Evolutionary conservation across 306 rosid species (phyloP).

Genomic region (Cucurbita ficifolia): DNA sequence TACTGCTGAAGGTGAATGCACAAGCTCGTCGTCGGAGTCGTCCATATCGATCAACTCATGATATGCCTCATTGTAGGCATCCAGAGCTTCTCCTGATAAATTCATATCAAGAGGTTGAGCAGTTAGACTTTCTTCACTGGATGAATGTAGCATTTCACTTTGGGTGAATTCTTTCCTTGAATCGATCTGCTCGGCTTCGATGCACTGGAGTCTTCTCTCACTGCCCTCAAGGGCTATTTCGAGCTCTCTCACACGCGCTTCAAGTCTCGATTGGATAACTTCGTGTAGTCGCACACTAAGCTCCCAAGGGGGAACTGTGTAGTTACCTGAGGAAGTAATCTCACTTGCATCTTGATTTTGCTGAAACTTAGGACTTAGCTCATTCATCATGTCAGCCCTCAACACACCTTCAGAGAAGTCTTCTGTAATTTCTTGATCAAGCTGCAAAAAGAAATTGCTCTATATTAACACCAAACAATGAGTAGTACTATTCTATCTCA

Average conservation of each 20-base stretch:
- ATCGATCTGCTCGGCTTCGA: slow-evolving; percentile 23
- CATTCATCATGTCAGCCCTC: slow-evolving; percentile 24
- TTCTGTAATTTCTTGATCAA: slow-evolving; percentile 41
- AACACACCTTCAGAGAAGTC: slow-evolving; percentile 56
- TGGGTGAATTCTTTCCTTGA: slow-evolving; percentile 15
- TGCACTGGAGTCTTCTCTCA: slow-evolving; percentile 20
- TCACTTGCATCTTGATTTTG: slow-evolving; percentile 20
- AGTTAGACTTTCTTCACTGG: slow-evolving; percentile 10
- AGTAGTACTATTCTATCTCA: not conserved
- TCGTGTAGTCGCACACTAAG: slow-evolving; percentile 57
- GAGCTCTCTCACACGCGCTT: slow-evolving; percentile 57
- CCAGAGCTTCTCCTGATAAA: slow-evolving; percentile 44
- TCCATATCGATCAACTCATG: slow-evolving; percentile 35
- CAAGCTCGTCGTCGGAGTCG: slow-evolving; percentile 27
- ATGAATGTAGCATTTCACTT: slow-evolving; percentile 13
- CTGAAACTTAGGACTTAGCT: slow-evolving; percentile 7
- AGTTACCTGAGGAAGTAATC: slow-evolving; percentile 27
- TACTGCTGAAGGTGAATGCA: slow-evolving; percentile 21
- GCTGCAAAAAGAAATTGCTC: slow-evolving; percentile 28
- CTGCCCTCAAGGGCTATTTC: slow-evolving; percentile 57
- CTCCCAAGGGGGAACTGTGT: slow-evolving; percentile 63
- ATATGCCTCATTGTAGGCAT: slow-evolving; percentile 40
- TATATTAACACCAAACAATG: not conserved
- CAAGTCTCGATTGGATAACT: slow-evolving; percentile 56
- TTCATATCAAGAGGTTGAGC: slow-evolving; percentile 30